Conservation (phyloP, 495 filamentous ascomycete species). For the Penicillium atrosanguineum region DNA sequence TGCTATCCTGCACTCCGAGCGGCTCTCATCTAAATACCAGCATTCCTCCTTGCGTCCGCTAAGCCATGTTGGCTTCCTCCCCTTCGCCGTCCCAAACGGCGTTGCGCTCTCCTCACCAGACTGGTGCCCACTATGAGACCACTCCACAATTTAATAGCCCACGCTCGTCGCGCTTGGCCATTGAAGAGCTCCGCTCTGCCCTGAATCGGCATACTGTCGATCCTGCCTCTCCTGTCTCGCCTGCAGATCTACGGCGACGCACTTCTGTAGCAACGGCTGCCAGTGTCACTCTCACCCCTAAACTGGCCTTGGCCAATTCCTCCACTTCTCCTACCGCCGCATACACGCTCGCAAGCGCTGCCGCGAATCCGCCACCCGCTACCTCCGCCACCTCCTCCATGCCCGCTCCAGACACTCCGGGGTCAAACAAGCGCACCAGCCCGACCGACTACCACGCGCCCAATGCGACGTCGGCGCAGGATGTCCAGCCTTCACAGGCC, state of each 20-base stretch:
- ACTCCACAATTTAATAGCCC: slow-evolving; percentile 37
- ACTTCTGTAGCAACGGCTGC: slow-evolving; percentile 33
- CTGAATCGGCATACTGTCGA: slow-evolving; percentile 45
- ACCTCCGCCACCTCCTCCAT: slow-evolving; percentile 34
- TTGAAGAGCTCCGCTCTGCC: slow-evolving; percentile 49
- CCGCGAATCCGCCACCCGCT: slow-evolving; percentile 25
- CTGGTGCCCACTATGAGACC: slow-evolving; percentile 32
- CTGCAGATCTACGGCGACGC: slow-evolving; percentile 37
- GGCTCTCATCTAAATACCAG: slow-evolving; percentile 17
- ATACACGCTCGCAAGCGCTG: slow-evolving; percentile 16
- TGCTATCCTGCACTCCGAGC: slow-evolving; percentile 31
- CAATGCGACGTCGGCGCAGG: slow-evolving; percentile 40
- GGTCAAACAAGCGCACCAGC: slow-evolving; percentile 46
- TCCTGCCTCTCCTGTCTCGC: slow-evolving; percentile 37
- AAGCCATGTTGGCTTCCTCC: slow-evolving; percentile 49
- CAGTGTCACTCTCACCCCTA: slow-evolving; percentile 13
- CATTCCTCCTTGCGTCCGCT: slow-evolving; percentile 15
- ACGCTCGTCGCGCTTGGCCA: slow-evolving; percentile 42
- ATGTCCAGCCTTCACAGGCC: slow-evolving; percentile 49
- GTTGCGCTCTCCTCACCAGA: slow-evolving; percentile 26
- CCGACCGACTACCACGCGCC: slow-evolving; percentile 28
- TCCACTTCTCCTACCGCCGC: slow-evolving; percentile 19
- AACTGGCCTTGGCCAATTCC: slow-evolving; percentile 22
- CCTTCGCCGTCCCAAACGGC: slow-evolving; percentile 44
- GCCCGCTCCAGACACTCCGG: slow-evolving; percentile 32